phyloP scores from a whole-genome alignment of 805 yeast genomes.

The Suhomyces vadensis region DNA sequence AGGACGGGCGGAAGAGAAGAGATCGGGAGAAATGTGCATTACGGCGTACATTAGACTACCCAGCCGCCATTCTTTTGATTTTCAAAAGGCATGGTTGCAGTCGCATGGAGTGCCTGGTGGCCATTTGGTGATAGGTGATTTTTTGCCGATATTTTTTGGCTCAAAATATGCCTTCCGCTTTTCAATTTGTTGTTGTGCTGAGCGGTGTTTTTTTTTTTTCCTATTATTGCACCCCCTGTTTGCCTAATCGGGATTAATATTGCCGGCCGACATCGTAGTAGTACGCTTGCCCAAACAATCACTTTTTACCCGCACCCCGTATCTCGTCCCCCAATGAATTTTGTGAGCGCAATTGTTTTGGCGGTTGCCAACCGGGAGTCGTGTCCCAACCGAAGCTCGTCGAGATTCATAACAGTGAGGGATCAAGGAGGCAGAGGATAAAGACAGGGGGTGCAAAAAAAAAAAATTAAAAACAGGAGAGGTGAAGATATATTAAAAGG shows the following conservation, averaged over 20 bases:
- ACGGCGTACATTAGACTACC: too few relatives aligned
- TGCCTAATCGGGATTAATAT: not conserved
- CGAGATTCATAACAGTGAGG: not conserved
- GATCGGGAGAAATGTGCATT: too few relatives aligned
- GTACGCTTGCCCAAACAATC: not conserved
- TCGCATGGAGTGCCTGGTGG: not conserved
- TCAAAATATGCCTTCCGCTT: too few relatives aligned
- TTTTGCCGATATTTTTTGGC: too few relatives aligned
- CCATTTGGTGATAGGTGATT: not conserved
- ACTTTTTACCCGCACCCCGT: too few relatives aligned
- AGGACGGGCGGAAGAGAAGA: too few relatives aligned
- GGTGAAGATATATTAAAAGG: too few relatives aligned
- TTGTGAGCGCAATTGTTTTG: too few relatives aligned
- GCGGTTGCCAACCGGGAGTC: too few relatives aligned
- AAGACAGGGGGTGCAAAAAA: not conserved
- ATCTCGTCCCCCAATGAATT: too few relatives aligned
- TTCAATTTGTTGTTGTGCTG: too few relatives aligned
- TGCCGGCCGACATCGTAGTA: slow-evolving; percentile 1
- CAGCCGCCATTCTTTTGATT: too few relatives aligned
- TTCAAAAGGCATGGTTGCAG: not conserved
- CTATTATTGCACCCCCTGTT: not conserved
- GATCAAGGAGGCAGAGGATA: not conserved
- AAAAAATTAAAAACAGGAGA: not conserved
- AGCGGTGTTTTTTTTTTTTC: not conserved
- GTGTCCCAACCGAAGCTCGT: not conserved